Conservation (phyloP, 1,284 basidiomycete genomes). For the Ustanciosporium gigantosporum region DNA sequence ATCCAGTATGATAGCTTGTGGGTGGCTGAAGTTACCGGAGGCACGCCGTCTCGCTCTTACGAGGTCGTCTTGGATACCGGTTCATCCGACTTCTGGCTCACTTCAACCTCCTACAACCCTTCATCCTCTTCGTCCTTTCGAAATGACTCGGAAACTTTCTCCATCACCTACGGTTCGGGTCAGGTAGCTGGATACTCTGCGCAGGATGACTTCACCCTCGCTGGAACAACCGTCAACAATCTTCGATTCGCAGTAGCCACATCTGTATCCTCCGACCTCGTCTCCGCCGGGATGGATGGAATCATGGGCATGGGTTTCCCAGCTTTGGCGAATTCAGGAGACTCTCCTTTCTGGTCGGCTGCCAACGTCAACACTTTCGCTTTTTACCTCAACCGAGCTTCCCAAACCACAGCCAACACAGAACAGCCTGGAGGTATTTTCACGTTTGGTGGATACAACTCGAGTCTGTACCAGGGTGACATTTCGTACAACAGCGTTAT, state of each 20-base stretch:
- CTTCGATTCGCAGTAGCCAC: constrained; percentile 49
- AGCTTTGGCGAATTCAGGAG: constrained; percentile 12
- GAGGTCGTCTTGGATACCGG: constrained; percentile 49
- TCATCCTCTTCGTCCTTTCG: constrained; percentile 18
- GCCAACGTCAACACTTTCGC: constrained; percentile 30
- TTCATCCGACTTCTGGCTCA: constrained; percentile 42
- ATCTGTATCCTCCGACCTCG: constrained; percentile 18
- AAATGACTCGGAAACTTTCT: constrained; percentile 24
- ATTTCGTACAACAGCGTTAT: constrained; percentile 39
- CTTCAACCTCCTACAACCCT: constrained; percentile 13
- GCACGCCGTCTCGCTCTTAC: constrained; percentile 25
- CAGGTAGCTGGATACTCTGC: constrained; percentile 33
- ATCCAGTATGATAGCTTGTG: constrained; percentile 44
- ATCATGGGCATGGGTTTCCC: constrained; percentile 52
- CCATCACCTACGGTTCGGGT: constrained; percentile 40
- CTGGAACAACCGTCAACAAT: constrained; percentile 18
- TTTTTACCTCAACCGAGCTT: constrained; percentile 42
- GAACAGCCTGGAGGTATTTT: constrained; percentile 41
- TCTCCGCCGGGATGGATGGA: constrained; percentile 22
- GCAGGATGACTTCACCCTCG: constrained; percentile 26
- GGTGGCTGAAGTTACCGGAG: constrained; percentile 32
- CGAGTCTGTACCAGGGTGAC: constrained; percentile 36
- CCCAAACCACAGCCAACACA: constrained; percentile 5
- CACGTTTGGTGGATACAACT: constrained; percentile 48
- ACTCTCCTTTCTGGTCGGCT: constrained; percentile 39